These are phyloP conservation scores for Apiospora arundinis DNA, from an alignment of 2,329 filamentous ascomycete genomes.

Conservation along the genomic window DNA sequence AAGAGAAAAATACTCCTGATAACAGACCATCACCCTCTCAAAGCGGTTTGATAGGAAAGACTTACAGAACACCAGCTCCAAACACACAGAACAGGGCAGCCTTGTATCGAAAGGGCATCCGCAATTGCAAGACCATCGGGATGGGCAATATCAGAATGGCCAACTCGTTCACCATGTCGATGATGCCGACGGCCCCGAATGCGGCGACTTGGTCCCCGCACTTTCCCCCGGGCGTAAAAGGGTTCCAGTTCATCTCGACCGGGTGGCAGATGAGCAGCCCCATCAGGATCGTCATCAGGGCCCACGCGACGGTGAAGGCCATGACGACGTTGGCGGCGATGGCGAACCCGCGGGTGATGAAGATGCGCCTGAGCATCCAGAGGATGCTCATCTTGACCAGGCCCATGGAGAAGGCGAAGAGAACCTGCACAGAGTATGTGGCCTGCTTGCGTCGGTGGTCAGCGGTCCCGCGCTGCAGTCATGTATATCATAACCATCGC, in stretches of 20 bases:
- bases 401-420: slow-evolving; percentile 28
- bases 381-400: slow-evolving; percentile 32
- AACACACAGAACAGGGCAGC: slow-evolving; percentile 28
- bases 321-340: slow-evolving; percentile 28
- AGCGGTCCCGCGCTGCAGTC: not conserved
- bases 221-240: slow-evolving; percentile 19
- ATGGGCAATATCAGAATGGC: slow-evolving; percentile 29
- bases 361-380: slow-evolving; percentile 31
- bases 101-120: slow-evolving; percentile 29
- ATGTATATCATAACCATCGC: too few species aligned
- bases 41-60: not conserved
- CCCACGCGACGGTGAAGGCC: slow-evolving; percentile 29
- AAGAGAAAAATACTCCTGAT: too few species aligned
- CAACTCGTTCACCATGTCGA: slow-evolving; percentile 30
- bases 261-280: slow-evolving; percentile 28
- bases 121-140: slow-evolving; percentile 28
- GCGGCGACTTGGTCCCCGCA: slow-evolving; percentile 31
- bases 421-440: slow-evolving; percentile 29
- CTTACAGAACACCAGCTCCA: slow-evolving; percentile 30
- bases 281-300: slow-evolving; percentile 29
- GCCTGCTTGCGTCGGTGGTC: slow-evolving; percentile 20
- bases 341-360: slow-evolving; percentile 27
- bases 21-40: too few species aligned
- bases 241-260: slow-evolving; percentile 39
- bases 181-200: slow-evolving; percentile 27